These are phyloP conservation scores for Fusarium tjaetaba DNA, from an alignment of 2,329 filamentous ascomycete genomes.

Conservation along the genomic window DNA sequence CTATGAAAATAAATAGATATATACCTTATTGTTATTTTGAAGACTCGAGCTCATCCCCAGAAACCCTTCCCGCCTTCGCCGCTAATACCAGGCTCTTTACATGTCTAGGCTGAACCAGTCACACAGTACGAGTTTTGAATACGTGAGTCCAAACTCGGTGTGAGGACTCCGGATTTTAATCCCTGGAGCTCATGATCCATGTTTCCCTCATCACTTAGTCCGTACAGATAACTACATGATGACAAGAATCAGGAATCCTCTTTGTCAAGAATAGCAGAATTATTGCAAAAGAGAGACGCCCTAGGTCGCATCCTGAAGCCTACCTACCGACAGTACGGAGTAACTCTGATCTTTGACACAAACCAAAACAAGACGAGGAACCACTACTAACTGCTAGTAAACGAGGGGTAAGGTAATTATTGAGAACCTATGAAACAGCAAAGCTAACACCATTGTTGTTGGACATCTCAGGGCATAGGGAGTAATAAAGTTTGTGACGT, in stretches of 20 bases:
- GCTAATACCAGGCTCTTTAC: constrained; percentile 22
- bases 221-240: not conserved
- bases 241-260: not conserved
- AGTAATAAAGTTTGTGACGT: not conserved
- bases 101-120: constrained; percentile 11
- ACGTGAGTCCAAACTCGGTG: constrained; percentile 1
- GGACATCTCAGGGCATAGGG: not conserved
- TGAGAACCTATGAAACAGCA: constrained; percentile 36
- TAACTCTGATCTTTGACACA: not conserved
- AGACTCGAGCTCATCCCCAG: not conserved
- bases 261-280: not conserved
- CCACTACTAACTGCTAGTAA: constrained; percentile 18
- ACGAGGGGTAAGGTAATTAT: constrained; percentile 11
- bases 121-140: constrained; percentile 27
- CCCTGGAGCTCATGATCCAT: constrained; percentile 8
- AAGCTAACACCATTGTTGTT: constrained; percentile 18
- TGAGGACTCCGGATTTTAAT: constrained; percentile 4
- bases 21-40: not conserved
- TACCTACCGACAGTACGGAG: constrained; percentile 1
- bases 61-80: constrained; percentile 6
- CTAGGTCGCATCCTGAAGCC: constrained; percentile 5
- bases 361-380: constrained; percentile 12
- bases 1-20: not conserved
- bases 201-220: not conserved
- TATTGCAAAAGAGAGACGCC: constrained; percentile 6